Evolutionary conservation across 805 yeast species (phyloP).

Genomic region (Metschnikowia reukaufii): DNA sequence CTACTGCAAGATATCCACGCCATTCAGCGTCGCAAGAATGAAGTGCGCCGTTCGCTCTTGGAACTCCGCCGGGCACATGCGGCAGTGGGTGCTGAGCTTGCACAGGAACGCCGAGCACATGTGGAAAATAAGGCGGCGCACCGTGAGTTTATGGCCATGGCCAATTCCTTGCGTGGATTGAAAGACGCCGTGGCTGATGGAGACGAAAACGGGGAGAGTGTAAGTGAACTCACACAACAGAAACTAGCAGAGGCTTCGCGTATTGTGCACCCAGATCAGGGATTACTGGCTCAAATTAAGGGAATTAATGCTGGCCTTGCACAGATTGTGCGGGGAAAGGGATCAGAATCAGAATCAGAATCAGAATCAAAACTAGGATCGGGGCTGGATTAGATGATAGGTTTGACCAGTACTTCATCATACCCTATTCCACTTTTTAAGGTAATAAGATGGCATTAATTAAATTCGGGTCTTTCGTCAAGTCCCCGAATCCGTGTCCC

Average conservation of each 20-base stretch:
- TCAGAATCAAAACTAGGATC: too few species aligned
- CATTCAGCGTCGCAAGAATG: constrained; percentile 35
- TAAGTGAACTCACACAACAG: not conserved
- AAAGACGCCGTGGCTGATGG: constrained; percentile 6
- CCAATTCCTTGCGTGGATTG: constrained; percentile 9
- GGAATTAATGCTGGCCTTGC: constrained; percentile 10
- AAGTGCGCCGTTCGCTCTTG: constrained; percentile 28
- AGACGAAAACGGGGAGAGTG: not conserved
- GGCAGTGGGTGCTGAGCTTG: constrained; percentile 33
- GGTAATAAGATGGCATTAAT: too few species aligned
- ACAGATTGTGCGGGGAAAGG: constrained; percentile 1
- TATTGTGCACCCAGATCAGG: constrained; percentile 9
- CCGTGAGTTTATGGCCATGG: constrained; percentile 19
- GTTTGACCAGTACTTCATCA: too few species aligned
- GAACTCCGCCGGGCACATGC: constrained; percentile 33
- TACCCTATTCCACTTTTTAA: too few species aligned
- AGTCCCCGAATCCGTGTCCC: too few species aligned
- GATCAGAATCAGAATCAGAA: not conserved
- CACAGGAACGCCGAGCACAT: constrained; percentile 25
- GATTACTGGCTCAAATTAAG: constrained; percentile 14
- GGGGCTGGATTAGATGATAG: too few species aligned
- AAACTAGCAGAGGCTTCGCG: constrained; percentile 8
- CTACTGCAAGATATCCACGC: constrained; percentile 28
- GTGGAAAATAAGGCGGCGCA: constrained; percentile 18
- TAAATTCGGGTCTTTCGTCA: too few species aligned